Evolutionary conservation across 2,329 filamentous ascomycete genomes (phyloP).

Genomic region (Colletotrichum higginsianum): DNA sequence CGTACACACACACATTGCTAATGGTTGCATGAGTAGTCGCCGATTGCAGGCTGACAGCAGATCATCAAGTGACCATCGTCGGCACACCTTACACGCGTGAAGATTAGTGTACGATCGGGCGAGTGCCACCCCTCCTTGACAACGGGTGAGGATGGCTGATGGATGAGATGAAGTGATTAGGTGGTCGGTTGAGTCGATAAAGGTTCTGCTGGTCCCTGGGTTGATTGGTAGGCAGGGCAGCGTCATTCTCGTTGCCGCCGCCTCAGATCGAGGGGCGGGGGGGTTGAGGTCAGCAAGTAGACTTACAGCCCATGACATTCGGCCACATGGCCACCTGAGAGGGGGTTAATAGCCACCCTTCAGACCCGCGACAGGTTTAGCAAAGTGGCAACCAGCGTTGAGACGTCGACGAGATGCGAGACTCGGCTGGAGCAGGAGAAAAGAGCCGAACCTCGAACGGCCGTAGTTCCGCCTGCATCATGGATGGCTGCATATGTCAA

Average conservation of each 20-base stretch:
- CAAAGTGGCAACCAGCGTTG: neutral
- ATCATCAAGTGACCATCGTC: slow-evolving; percentile 27
- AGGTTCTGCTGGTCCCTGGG: no score
- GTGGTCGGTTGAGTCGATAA: neutral
- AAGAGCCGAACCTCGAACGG: neutral
- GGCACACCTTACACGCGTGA: slow-evolving; percentile 9
- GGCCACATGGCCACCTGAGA: slow-evolving; percentile 27
- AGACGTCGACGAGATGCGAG: neutral
- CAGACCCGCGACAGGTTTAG: neutral
- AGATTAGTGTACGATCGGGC: slow-evolving; percentile 20
- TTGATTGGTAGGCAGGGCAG: neutral
- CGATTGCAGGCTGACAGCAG: slow-evolving; percentile 25
- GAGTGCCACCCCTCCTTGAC: slow-evolving; percentile 4
- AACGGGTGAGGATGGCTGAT: neutral
- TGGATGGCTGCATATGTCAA: slow-evolving; percentile 38
- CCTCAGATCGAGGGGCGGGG: neutral
- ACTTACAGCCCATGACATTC: slow-evolving; percentile 1
- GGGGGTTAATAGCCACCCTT: neutral
- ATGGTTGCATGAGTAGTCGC: slow-evolving; percentile 21
- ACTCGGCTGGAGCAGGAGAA: neutral
- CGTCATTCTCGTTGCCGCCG: neutral
- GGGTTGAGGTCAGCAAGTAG: neutral
- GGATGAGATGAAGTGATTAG: neutral
- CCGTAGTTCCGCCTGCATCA: slow-evolving; percentile 14
- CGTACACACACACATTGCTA: neutral